phyloP scores from a whole-genome alignment of 1,139 yeast species.

The Pichia sp. region DNA sequence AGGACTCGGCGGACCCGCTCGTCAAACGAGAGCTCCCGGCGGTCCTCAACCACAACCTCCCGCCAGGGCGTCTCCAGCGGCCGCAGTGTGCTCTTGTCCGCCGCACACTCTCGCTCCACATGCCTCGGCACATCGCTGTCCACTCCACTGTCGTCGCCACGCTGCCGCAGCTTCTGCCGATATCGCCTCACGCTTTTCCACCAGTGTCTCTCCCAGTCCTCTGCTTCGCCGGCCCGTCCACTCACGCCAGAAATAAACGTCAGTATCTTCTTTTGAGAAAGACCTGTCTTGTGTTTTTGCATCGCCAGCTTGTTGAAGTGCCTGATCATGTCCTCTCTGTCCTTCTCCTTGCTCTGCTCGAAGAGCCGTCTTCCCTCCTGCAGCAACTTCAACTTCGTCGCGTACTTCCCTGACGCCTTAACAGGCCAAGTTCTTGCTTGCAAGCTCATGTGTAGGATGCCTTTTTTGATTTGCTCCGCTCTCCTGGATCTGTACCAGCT shows the following conservation, averaged over 20 bases:
- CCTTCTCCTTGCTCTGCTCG: background rate
- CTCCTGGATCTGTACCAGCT: too few relatives aligned
- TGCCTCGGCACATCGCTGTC: too few relatives aligned
- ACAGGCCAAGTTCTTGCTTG: background rate
- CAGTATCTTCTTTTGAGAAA: background rate
- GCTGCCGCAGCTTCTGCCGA: background rate
- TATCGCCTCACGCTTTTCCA: background rate
- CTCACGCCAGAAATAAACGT: background rate
- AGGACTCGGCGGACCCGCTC: background rate
- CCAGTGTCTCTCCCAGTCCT: slow-evolving; percentile 2
- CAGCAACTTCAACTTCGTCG: background rate
- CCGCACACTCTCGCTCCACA: too few relatives aligned
- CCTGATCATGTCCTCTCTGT: background rate
- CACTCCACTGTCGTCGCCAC: too few relatives aligned
- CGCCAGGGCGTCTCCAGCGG: too few relatives aligned
- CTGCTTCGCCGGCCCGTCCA: background rate
- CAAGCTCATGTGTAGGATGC: background rate
- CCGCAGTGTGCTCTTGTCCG: too few relatives aligned
- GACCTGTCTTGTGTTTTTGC: background rate
- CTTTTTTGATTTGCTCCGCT: background rate
- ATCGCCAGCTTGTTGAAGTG: background rate
- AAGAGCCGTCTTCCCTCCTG: background rate
- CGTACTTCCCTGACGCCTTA: background rate
- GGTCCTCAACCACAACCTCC: background rate
- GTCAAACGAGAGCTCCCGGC: background rate